Base-by-base conservation (phyloP, 371 early-diverging fungal genomes). In the Syncephalastrum sp. region DNA sequence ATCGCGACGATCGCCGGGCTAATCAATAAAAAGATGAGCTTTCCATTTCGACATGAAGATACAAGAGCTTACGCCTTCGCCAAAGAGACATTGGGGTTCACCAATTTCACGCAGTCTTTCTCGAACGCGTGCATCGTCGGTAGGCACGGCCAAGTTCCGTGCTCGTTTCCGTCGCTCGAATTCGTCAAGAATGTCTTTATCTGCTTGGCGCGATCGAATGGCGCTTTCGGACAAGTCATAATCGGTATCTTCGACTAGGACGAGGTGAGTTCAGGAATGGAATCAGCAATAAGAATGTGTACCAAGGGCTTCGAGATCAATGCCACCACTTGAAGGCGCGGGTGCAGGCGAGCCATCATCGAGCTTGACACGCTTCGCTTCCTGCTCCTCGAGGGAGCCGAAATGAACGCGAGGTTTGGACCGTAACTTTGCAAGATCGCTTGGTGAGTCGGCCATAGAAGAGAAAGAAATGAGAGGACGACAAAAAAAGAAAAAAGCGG, bases 1-100 rank as follows among this genome's bases (percentile, higher is more conserved):
- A 62, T 90, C 86, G 33, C 97, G 82, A 47, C 97, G 78, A 64
- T 97, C 97, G 25, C 86, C 92, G 27, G 95, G 91, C 89, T 93
- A 70, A 70, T 47, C 7, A 15, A 45, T 47, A 42, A 42, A 42
- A 44, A 48, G 27, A 48, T 42, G 44, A 46, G 42, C 6, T 52
- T 33, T 2, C 12, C 6, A 43, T 43, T 50, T 46, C 41, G 12
- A 41, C 21, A 45, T 14, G 5, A 27, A 17, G 17, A 15, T 8
- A 4, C 41, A 5, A 19, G 19, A 33, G 64, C 76, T 64, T 88
- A 92, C 94, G 42, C 93, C 95, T 85, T 97, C 98, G 44, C 89
- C 97, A 67, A 97, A 97, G 2, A 95, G 73, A 59, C 93, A 93
- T 53, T 90, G 85, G 0, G 98, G 98, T 53, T 95, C 90, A 2